Percentiles rank a stretch among this genome's conserved stretches.
Evolutionary conservation across 106 monocot species (phyloP).

Genomic region (Platanthera zijinensis): DNA sequence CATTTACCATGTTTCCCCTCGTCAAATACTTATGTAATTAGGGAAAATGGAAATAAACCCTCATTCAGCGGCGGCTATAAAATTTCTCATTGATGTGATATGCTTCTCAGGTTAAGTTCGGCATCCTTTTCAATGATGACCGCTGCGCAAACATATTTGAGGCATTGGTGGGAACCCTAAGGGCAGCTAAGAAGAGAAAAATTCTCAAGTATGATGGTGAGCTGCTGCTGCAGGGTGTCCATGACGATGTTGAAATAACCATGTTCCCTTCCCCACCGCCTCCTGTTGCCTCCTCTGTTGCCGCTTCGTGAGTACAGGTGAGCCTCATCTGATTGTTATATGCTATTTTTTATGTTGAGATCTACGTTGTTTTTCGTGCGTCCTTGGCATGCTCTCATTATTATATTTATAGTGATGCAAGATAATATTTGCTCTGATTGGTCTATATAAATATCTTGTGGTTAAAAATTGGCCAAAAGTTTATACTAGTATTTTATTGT

Average conservation of each 20-base stretch:
- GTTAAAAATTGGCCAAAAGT: too few relatives aligned
- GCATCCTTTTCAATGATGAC: constrained; percentile 84
- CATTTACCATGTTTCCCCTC: too few relatives aligned
- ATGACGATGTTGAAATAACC: constrained; percentile 88
- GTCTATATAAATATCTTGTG: too few relatives aligned
- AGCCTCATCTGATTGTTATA: background rate
- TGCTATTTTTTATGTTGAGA: background rate
- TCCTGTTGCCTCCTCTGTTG: background rate
- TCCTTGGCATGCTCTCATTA: too few relatives aligned
- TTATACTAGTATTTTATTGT: too few relatives aligned
- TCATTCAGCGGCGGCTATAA: too few relatives aligned
- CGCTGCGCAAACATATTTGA: constrained; percentile 91
- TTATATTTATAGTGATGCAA: too few relatives aligned
- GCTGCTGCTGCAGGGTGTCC: constrained; percentile 83
- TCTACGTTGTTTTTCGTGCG: too few relatives aligned
- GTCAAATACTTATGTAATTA: too few relatives aligned
- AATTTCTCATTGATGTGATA: background rate
- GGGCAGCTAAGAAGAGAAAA: constrained; percentile 92
- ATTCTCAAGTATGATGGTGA: constrained; percentile 70
- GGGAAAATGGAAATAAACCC: background rate
- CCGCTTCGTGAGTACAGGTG: background rate
- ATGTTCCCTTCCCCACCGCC: constrained; percentile 10
- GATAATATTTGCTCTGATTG: too few relatives aligned
- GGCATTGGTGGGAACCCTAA: constrained; percentile 82
- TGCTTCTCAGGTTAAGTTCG: constrained; percentile 65